Evolutionary conservation across 1,139 yeast species (phyloP), one percentile per base, ranked within the genome.

Genomic region (Taphrina betulina): DNA sequence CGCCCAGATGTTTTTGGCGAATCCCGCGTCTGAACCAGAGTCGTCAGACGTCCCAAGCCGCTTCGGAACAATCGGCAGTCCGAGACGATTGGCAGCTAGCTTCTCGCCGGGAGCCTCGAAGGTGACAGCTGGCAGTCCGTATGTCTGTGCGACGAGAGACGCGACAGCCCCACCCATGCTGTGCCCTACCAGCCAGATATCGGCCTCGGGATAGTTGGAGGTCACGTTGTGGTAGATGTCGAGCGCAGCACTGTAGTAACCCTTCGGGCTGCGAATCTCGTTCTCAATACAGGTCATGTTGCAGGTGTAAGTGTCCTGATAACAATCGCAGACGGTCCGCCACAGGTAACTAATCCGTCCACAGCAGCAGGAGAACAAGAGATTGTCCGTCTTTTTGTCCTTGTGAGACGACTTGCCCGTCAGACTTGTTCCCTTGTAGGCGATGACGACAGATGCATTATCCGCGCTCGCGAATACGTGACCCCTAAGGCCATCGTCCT

Each of bases 271-370:
- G 66, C 80, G 74, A 57, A 90, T 72, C 66, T 87, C 95, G 48
- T 73, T 74, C 67, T 90, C 97, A 29, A 94, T 72, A 65, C 99
- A 92, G 60, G 78, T 80, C 68, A 88, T 94, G 68, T 88, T 84
- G 69, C 99, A 92, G 0, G 95, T 87, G 68, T 87, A 88, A 0
- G 95, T 80, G 58, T 80, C 81, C 61, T 82, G 81, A 67, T 84
- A 90, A 68, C 99, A 92, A 69, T 89, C 96, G 70, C 99, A 92
- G 0, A 90, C 97, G 0, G 97, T 86, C 5, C 83, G 20, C 98
- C 98, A 94, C 70, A 88, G 72, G 64, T 89, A 90, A 57, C 94
- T 81, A 5, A 92, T 83, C 36, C 97, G 76, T 0, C 96, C 98
- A 72, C 99, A 92, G 69, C 99, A 92, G 69, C 99, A 92, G 16